phyloP scores from a whole-genome alignment of 106 monocot species.

The Posidonia australis region DNA sequence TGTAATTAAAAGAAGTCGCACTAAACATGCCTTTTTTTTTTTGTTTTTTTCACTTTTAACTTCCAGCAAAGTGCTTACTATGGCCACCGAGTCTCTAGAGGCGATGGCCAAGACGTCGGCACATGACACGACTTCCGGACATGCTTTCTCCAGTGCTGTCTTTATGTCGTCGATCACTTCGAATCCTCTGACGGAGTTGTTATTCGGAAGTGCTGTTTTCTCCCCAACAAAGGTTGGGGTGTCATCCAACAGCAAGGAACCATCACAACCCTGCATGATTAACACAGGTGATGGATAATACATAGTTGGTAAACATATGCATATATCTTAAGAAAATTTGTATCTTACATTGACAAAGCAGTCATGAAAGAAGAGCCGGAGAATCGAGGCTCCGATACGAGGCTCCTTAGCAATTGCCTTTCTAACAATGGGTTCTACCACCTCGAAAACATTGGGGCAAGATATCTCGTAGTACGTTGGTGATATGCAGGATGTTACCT shows the following conservation, averaged over 20 bases:
- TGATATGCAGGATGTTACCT: background rate
- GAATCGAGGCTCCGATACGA: slow-evolving; percentile 51
- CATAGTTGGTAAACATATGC: background rate
- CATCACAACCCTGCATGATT: slow-evolving; percentile 60
- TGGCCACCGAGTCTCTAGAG: slow-evolving; percentile 46
- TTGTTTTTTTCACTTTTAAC: slow-evolving; percentile 22
- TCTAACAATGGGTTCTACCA: background rate
- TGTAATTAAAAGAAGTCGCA: slow-evolving; percentile 5
- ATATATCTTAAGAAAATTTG: background rate
- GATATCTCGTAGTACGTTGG: slow-evolving; percentile 5
- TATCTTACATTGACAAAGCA: slow-evolving; percentile 61
- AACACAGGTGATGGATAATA: background rate
- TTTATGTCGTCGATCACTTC: slow-evolving; percentile 64
- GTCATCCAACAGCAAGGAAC: slow-evolving; percentile 60
- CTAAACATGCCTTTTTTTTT: background rate
- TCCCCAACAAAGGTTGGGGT: slow-evolving; percentile 47
- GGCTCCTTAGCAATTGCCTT: slow-evolving; percentile 31
- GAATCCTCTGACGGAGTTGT: slow-evolving; percentile 48
- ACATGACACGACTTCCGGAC: slow-evolving; percentile 59
- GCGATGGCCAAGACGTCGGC: slow-evolving; percentile 56
- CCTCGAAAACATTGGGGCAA: slow-evolving; percentile 9
- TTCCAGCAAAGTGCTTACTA: slow-evolving; percentile 36
- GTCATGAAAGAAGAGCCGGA: slow-evolving; percentile 78
- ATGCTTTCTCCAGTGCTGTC: slow-evolving; percentile 41
- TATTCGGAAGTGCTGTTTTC: slow-evolving; percentile 47